Conservation (phyloP, 805 yeast species). For the Yarrowia sp. region DNA sequence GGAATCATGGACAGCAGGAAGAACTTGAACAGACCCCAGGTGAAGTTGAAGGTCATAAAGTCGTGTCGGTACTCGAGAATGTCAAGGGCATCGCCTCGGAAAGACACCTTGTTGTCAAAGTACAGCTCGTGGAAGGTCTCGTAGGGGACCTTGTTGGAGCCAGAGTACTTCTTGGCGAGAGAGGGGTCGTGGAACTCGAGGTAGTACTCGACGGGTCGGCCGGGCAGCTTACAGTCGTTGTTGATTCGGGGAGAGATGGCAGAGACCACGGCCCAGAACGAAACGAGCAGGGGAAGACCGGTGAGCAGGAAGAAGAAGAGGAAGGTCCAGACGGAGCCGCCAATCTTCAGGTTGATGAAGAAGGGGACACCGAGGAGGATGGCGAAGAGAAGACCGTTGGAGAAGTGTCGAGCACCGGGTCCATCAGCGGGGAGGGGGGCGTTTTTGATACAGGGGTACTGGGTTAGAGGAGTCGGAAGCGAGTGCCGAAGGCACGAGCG, state of each 20-base stretch:
- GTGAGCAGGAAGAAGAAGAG: conserved; percentile 55
- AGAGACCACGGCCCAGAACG: conserved; percentile 78
- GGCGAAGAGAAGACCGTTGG: conserved; percentile 54
- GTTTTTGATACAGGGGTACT: conserved; percentile 71
- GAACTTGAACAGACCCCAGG: conserved; percentile 70
- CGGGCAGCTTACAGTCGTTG: conserved; percentile 72
- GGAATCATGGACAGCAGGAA: conserved; percentile 88
- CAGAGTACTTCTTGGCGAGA: conserved; percentile 65
- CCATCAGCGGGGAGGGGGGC: conserved; percentile 92
- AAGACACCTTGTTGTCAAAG: conserved; percentile 77
- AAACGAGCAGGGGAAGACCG: conserved; percentile 70
- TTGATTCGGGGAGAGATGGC: conserved; percentile 78
- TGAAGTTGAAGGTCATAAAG: conserved; percentile 83
- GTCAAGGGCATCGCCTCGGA: conserved; percentile 85
- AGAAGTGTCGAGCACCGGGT: conserved; percentile 75
- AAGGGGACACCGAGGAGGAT: conserved; percentile 58
- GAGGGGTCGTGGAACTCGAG: conserved; percentile 76
- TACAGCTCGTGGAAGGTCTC: conserved; percentile 88
- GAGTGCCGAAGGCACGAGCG: neutral
- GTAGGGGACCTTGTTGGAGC: conserved; percentile 78
- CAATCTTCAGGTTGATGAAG: conserved; percentile 60
- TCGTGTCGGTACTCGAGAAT: conserved; percentile 84
- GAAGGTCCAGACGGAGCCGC: conserved; percentile 66
- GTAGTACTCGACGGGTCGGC: conserved; percentile 73
- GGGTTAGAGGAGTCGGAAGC: neutral